A percentile compares a stretch with the other conserved stretches of the same genome.
Evolutionary conservation across 306 rosid species (phyloP).

Genomic region (Delonix regia): DNA sequence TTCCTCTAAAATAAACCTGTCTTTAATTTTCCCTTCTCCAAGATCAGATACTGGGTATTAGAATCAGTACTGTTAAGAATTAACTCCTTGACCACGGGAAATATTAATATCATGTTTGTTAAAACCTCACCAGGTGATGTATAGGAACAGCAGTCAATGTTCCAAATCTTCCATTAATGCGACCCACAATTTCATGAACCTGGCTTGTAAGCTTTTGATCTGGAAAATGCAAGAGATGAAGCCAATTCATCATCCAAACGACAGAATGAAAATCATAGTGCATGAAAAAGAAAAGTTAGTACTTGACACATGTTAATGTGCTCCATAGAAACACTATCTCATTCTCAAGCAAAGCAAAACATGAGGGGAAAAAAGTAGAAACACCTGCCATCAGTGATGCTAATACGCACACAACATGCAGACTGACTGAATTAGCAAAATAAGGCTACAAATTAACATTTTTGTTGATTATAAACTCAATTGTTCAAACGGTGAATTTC

Average conservation of each 20-base stretch:
- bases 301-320: neutral
- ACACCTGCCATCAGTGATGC: neutral
- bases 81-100: neutral
- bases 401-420: neutral
- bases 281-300: neutral
- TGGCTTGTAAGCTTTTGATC: slow-evolving; percentile 95
- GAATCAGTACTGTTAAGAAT: neutral
- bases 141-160: slow-evolving; percentile 80
- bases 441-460: neutral
- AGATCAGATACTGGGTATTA: neutral
- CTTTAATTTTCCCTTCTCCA: neutral
- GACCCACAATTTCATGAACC: slow-evolving; percentile 96
- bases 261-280: neutral
- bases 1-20: neutral
- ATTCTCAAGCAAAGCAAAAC: neutral
- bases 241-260: slow-evolving; percentile 4
- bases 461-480: neutral
- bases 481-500: neutral
- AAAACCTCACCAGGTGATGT: slow-evolving; percentile 78
- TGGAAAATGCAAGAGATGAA: slow-evolving; percentile 50
- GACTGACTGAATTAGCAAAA: slow-evolving; percentile 5
- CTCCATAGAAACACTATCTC: slow-evolving; percentile 2
- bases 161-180: slow-evolving; percentile 92
- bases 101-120: slow-evolving; percentile 12
- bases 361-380: slow-evolving; percentile 1